Percentiles rank a stretch among this genome's conserved stretches.
phyloP scores from a whole-genome alignment of 768 basidiomycete genomes.

The Termitomyces sp. region DNA sequence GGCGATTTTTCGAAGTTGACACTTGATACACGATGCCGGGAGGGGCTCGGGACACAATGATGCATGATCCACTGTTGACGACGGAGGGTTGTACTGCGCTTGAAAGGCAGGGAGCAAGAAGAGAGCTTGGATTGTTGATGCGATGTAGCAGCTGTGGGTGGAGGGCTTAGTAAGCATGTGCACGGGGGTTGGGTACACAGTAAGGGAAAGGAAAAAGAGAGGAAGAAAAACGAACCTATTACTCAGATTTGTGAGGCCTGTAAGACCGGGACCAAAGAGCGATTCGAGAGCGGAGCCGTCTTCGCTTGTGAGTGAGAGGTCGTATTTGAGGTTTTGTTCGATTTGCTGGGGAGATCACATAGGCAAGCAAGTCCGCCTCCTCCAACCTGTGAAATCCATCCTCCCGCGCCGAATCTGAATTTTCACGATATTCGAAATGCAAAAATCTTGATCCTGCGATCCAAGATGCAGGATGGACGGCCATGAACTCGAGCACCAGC shows the following conservation, averaged over 20 bases:
- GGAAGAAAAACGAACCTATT: constrained; percentile 52
- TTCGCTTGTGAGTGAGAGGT: constrained; percentile 84
- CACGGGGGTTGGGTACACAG: too few species aligned
- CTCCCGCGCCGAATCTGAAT: too few species aligned
- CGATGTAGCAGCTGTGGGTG: constrained; percentile 93
- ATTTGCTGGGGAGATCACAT: constrained; percentile 60
- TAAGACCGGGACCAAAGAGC: constrained; percentile 84
- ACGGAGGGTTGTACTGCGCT: constrained; percentile 52
- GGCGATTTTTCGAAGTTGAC: constrained; percentile 90
- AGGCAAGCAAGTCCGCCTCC: constrained; percentile 20
- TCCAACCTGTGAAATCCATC: too few species aligned
- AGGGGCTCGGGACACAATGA: constrained; percentile 60
- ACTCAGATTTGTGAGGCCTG: constrained; percentile 89
- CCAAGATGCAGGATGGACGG: too few species aligned
- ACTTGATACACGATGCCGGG: constrained; percentile 86
- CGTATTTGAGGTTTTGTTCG: constrained; percentile 93
- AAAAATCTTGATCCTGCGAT: too few species aligned
- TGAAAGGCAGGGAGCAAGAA: constrained; percentile 83
- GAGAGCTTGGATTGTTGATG: constrained; percentile 84
- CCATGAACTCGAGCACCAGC: too few species aligned
- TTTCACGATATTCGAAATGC: too few species aligned
- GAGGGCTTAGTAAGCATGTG: constrained; percentile 40
- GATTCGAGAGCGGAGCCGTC: constrained; percentile 57
- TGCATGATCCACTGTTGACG: constrained; percentile 42
- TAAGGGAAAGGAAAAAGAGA: too few species aligned